Base-by-base conservation (phyloP, 1,139 yeast genomes). In the Scheffersomyces cryptocercus region DNA sequence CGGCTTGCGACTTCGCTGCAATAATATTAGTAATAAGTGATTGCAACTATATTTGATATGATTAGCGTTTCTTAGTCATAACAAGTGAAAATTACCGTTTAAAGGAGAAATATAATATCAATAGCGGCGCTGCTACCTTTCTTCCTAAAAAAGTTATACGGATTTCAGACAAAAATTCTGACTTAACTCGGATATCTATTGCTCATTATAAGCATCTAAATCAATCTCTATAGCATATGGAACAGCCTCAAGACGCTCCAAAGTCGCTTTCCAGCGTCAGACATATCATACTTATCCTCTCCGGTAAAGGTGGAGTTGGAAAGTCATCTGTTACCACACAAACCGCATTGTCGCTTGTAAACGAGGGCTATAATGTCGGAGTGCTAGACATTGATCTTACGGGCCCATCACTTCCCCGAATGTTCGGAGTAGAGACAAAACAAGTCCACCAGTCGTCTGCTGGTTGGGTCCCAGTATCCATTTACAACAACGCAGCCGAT, bases 291-390 rank as follows among this genome's bases (percentile, higher is more conserved):
- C 61, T 74, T 12, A 70, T 74, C 12, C 64, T 74, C 16, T 73
- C 78, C 4, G 79, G 79, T 0, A 74, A 74, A 54, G 79, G 79
- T 24, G 79, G 79, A 5, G 99, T 93, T 1, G 99, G 99, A 1
- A 93, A 93, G 61, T 88, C 97, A 5, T 89, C 97, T 0, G 91
- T 93, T 1, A 91, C 99, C 0, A 87, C 97, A 0, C 99, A 95
- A 61, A 75, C 91, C 1, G 98, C 97, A 0, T 70, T 93, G 16
- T 75, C 93, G 0, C 70, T 95, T 31, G 89, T 82, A 5, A 68
- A 76, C 29, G 70, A 79, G 58, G 95, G 96, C 1, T 81, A 65
- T 56, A 84, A 79, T 55, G 97, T 93, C 11, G 99, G 99, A 1
- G 96, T 93, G 0, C 68, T 95, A 33, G 99, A 93, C 61, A 90